A percentile compares a stretch with the other conserved stretches of the same genome.
Conservation (phyloP, 192 early-diverging fungal species). For the Cladochytrium replicatum region DNA sequence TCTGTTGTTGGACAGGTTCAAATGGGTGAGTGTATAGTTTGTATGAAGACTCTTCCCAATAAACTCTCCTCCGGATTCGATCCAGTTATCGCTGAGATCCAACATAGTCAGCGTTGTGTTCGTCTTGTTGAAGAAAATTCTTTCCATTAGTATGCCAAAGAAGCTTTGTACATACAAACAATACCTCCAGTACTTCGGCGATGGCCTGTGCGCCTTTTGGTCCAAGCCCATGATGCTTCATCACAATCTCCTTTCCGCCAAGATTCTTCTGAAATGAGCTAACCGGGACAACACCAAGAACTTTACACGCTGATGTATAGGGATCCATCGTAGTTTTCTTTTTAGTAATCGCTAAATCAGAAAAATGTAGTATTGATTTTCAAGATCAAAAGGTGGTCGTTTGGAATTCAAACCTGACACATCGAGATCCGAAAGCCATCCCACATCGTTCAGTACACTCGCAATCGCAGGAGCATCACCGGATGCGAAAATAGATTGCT, state of each 20-base stretch:
- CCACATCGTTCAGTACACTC: too few species aligned
- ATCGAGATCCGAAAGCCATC: too few species aligned
- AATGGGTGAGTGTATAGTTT: conserved; percentile 21
- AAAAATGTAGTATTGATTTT: not conserved
- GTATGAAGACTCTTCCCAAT: conserved; percentile 28
- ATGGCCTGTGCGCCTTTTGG: conserved; percentile 36
- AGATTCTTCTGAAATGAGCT: conserved; percentile 20
- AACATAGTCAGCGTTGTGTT: conserved; percentile 24
- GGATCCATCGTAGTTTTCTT: conserved; percentile 22
- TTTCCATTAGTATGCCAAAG: not conserved
- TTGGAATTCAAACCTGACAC: too few species aligned
- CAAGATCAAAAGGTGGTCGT: too few species aligned
- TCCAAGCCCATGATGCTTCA: conserved; percentile 40
- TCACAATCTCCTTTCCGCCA: conserved; percentile 20
- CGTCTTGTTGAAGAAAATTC: conserved; percentile 2
- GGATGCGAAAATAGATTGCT: too few species aligned
- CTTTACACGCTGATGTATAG: conserved; percentile 33
- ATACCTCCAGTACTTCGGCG: conserved; percentile 34
- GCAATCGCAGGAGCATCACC: too few species aligned
- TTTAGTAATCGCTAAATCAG: conserved; percentile 22
- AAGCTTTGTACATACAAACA: not conserved
- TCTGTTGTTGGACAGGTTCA: conserved; percentile 35
- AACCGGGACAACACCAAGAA: conserved; percentile 35
- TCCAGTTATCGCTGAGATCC: conserved; percentile 35
- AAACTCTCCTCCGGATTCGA: conserved; percentile 32